phyloP scores from a whole-genome alignment of 2,329 filamentous ascomycete genomes.

The Alternaria triticina region DNA sequence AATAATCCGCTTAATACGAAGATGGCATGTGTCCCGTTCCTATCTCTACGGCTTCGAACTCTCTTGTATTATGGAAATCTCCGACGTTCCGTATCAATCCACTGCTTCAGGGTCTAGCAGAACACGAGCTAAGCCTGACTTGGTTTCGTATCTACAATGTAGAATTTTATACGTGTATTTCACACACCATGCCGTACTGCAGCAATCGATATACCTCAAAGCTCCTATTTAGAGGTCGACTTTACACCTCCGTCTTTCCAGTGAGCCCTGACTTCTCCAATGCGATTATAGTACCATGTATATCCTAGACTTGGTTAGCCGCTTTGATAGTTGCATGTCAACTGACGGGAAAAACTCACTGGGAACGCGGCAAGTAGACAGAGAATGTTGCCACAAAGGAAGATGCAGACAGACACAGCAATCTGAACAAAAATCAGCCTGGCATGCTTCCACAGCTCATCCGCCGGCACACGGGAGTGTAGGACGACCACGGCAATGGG shows the following conservation, averaged over 20 bases:
- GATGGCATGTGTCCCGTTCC: neutral
- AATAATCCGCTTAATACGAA: neutral
- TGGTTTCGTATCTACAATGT: neutral
- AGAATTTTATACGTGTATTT: neutral
- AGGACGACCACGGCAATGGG: conserved; percentile 1
- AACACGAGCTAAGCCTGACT: neutral
- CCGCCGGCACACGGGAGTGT: neutral
- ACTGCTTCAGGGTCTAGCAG: neutral
- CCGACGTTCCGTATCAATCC: neutral
- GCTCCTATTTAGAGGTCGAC: neutral
- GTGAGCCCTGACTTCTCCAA: neutral
- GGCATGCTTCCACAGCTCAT: neutral
- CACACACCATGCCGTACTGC: neutral
- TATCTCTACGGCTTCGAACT: neutral
- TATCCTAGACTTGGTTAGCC: neutral
- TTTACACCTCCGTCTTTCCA: neutral
- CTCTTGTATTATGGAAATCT: neutral
- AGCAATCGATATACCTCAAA: neutral
- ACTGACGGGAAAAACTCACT: neutral
- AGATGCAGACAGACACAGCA: neutral
- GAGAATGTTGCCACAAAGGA: conserved; percentile 1
- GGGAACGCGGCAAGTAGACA: conserved; percentile 4
- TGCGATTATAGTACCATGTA: neutral
- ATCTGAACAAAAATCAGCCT: neutral
- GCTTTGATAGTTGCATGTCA: neutral